These are phyloP conservation scores for Annulohypoxylon truncatum DNA, from an alignment of 2,329 filamentous ascomycete species.

Conservation along the genomic window DNA sequence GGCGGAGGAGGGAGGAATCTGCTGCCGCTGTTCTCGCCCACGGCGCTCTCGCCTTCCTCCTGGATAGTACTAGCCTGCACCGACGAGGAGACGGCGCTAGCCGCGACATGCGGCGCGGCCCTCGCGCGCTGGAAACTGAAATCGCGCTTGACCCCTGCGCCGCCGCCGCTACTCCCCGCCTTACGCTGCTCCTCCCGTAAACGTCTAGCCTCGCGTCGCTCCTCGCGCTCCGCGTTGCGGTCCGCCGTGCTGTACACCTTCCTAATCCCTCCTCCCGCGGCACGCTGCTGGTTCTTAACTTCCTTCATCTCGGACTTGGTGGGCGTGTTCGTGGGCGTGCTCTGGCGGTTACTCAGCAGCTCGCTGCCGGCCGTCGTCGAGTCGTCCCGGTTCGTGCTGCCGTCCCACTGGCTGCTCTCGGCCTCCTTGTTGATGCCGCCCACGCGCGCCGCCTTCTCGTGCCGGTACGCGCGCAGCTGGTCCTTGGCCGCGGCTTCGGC, in stretches of 20 bases:
- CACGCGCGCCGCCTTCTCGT: slow-evolving; percentile 86
- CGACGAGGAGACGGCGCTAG: slow-evolving; percentile 23
- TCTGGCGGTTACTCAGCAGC: slow-evolving; percentile 68
- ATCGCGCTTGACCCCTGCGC: slow-evolving; percentile 55
- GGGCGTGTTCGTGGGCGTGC: slow-evolving; percentile 66
- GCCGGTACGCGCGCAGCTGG: slow-evolving; percentile 84
- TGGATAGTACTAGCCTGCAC: slow-evolving; percentile 43
- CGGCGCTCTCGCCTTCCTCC: slow-evolving; percentile 39
- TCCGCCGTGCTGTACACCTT: slow-evolving; percentile 72
- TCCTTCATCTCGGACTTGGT: slow-evolving; percentile 52
- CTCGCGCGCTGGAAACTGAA: slow-evolving; percentile 66
- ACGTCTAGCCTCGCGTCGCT: slow-evolving; percentile 65
- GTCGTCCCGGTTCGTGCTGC: slow-evolving; percentile 73
- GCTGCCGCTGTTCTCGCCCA: slow-evolving; percentile 34
- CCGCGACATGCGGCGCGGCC: slow-evolving; percentile 41
- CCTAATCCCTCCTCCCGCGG: slow-evolving; percentile 64
- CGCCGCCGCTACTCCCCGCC: slow-evolving; percentile 8
- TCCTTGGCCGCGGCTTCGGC: slow-evolving; percentile 72
- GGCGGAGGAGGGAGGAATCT: slow-evolving; percentile 51
- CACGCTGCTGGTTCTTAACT: slow-evolving; percentile 24
- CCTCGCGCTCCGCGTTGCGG: slow-evolving; percentile 63
- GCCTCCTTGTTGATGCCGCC: slow-evolving; percentile 87
- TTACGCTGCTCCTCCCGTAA: slow-evolving; percentile 65
- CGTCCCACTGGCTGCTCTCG: slow-evolving; percentile 84
- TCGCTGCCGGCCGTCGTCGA: slow-evolving; percentile 73